These are phyloP conservation scores for Neurospora cerealis DNA, from an alignment of 495 filamentous ascomycete species.

Conservation along the genomic window DNA sequence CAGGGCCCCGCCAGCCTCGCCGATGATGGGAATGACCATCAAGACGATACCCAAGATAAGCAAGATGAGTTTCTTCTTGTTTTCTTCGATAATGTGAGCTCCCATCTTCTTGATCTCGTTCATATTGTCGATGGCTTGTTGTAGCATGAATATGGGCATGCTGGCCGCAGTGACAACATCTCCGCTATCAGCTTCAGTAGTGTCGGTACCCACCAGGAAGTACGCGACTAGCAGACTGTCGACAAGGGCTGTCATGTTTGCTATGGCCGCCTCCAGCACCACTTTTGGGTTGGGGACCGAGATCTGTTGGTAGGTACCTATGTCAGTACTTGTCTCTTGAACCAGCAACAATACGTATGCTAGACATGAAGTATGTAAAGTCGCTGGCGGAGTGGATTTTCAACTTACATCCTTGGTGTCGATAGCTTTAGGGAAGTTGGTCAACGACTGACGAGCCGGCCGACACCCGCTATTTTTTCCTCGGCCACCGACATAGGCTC, in stretches of 20 bases:
- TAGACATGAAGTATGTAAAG: too few relatives aligned
- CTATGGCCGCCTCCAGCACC: not conserved
- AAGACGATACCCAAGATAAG: constrained; percentile 1
- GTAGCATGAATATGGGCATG: constrained; percentile 1
- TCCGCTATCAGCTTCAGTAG: not conserved
- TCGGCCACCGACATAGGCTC: not conserved
- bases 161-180: not conserved
- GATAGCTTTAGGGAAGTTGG: not conserved
- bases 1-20: constrained; percentile 1
- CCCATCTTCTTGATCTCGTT: constrained; percentile 3
- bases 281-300: not conserved
- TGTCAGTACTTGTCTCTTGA: not conserved
- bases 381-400: too few relatives aligned
- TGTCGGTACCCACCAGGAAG: not conserved
- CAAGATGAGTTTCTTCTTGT: constrained; percentile 1
- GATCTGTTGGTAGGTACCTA: not conserved
- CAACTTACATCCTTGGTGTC: not conserved
- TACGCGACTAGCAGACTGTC: not conserved
- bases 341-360: too few relatives aligned
- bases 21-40: constrained; percentile 3
- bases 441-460: not conserved
- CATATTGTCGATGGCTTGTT: constrained; percentile 1
- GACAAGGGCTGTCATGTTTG: not conserved
- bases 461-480: not conserved
- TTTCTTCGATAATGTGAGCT: not conserved